Evolutionary conservation across 1,284 basidiomycete species (phyloP), one percentile per base, ranked within the genome.

Genomic region (Trametes pubescens): DNA sequence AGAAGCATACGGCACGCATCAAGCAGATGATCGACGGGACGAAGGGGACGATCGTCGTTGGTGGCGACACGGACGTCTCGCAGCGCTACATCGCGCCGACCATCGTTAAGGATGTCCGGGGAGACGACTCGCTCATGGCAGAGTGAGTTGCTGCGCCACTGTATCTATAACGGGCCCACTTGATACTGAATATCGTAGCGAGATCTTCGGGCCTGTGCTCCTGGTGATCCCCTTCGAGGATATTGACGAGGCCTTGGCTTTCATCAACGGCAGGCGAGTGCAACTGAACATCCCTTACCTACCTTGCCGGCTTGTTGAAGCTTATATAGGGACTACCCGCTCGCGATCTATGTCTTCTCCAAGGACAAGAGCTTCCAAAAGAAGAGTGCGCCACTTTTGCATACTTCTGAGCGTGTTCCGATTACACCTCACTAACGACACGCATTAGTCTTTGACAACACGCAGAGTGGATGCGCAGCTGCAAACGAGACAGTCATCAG

Each of bases 261-360:
- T 88, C 65, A 83, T 95, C 61, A 93, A 92, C 71, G 73, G 74
- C 18, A 79, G 81, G 87, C 88, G 65, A 46, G 81, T 76, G 21
- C 51, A 52, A 37, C 11, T 10, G 22, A 52, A n/a, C n/a, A n/a
- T n/a, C n/a, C n/a, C n/a, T n/a, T n/a, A n/a, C n/a, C n/a, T n/a
- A n/a, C n/a, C n/a, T n/a, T n/a, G n/a, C n/a, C n/a, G n/a, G n/a
- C 7, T 26, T 4, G 21, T 32, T 60, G 21, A 29, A 3, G 8
- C 32, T 9, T 34, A 34, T 32, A 7, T 65, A 90, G 89, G 51
- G 91, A 92, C 60, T 87, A 93, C 67, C 92, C 94, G 2, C 82
- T 95, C 8, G 85, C 88, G 0, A 76, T 95, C 13, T 94, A 95
- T 71, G 85, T 93, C 37, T 95, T 95, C 78, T 82, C 90, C 1